A percentile compares a stretch with the other conserved stretches of the same genome.
Evolutionary conservation across 257 asterid species (phyloP).

Genomic region (Cynanchum wilfordii): DNA sequence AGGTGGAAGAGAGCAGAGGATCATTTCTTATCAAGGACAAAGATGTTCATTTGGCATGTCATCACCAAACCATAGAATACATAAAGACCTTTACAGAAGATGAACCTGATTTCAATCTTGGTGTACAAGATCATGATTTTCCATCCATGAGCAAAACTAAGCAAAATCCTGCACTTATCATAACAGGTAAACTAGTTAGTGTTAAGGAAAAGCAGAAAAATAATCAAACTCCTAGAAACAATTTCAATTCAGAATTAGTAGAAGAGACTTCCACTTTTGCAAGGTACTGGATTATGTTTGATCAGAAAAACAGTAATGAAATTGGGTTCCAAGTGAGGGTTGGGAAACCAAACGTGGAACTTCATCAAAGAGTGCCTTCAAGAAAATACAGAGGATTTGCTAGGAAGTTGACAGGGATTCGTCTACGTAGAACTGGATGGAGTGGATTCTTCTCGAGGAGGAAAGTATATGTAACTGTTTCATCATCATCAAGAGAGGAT

Average conservation of each 20-base stretch:
- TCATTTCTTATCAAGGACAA: conserved; percentile 68
- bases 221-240: conserved; percentile 11
- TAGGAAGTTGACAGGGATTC: conserved; percentile 35
- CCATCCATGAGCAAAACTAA: conserved; percentile 3
- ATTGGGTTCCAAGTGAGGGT: conserved; percentile 69
- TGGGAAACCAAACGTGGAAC: conserved; percentile 46
- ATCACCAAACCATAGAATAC: conserved; percentile 70
- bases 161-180: conserved; percentile 37
- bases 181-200: conserved; percentile 56
- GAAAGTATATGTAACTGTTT: conserved; percentile 32
- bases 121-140: conserved; percentile 23
- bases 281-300: conserved; percentile 70
- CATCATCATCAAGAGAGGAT: conserved; percentile 39
- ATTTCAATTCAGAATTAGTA: conserved; percentile 9
- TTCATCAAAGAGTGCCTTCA: conserved; percentile 40
- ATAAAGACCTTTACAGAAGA: conserved; percentile 29
- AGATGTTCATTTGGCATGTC: conserved; percentile 46
- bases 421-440: conserved; percentile 45
- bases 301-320: conserved; percentile 58
- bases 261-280: conserved; percentile 39
- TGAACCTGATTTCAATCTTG: conserved; percentile 24
- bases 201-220: conserved; percentile 30
- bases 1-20: conserved; percentile 91
- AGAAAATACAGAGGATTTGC: conserved; percentile 46
- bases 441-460: conserved; percentile 34